Evolutionary conservation across 139 green algal species (phyloP).

Genomic region (Tetratostichococcus sp.): DNA sequence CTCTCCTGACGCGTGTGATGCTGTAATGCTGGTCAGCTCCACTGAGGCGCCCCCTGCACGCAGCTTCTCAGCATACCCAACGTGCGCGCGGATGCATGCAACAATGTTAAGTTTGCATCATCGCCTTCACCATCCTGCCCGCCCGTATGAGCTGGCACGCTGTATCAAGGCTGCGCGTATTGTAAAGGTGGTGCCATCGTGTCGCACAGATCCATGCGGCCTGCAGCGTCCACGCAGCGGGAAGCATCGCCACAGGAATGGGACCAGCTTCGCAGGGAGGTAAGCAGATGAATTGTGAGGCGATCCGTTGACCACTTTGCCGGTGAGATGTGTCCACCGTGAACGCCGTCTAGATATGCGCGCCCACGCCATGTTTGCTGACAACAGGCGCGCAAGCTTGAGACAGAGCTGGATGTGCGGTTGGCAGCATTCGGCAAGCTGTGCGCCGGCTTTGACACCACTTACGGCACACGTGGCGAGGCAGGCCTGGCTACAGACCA

Average conservation of each 20-base stretch:
- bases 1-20: too few species aligned
- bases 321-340: too few species aligned
- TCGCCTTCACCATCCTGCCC: too few species aligned
- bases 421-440: constrained; percentile 84
- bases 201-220: background rate
- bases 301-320: too few species aligned
- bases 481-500: constrained; percentile 43
- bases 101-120: too few species aligned
- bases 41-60: background rate
- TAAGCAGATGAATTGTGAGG: too few species aligned
- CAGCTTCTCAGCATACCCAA: background rate
- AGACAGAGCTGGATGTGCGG: constrained; percentile 90
- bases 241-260: background rate
- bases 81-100: background rate
- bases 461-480: constrained; percentile 33
- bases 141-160: too few species aligned
- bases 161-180: too few species aligned
- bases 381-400: constrained; percentile 78
- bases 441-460: constrained; percentile 67
- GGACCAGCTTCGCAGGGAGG: background rate
- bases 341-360: too few species aligned
- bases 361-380: background rate
- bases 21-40: background rate
- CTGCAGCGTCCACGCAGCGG: background rate
- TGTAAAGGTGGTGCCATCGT: too few species aligned